phyloP scores from a whole-genome alignment of 2,329 filamentous ascomycete genomes.

The Ceratocystis ficicola region DNA sequence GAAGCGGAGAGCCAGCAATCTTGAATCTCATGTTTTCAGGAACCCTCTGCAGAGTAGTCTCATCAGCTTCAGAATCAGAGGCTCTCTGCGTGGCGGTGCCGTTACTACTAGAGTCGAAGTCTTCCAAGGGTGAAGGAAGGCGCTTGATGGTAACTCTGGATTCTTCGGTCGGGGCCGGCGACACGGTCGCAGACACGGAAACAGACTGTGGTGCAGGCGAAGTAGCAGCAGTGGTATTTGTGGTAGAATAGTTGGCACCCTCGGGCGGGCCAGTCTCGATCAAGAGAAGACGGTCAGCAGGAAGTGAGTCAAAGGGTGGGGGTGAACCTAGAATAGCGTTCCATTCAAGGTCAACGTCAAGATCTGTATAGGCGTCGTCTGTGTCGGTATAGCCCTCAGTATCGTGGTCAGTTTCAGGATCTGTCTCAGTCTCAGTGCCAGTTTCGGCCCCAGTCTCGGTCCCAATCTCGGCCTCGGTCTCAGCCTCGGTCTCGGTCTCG shows the following conservation, averaged over 20 bases:
- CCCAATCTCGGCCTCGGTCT: not conserved
- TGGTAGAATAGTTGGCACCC: conserved; percentile 12
- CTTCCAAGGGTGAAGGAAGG: conserved; percentile 12
- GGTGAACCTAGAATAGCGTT: conserved; percentile 8
- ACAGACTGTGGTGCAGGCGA: not conserved
- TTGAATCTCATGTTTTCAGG: not conserved
- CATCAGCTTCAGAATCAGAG: not conserved
- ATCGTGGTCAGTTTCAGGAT: not conserved
- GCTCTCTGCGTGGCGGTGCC: not conserved
- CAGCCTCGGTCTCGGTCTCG: not conserved
- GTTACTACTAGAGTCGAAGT: conserved; percentile 13
- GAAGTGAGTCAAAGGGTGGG: not conserved
- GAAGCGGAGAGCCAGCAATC: not conserved
- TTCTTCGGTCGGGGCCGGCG: conserved; percentile 16
- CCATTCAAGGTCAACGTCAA: conserved; percentile 17
- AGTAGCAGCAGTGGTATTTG: conserved; percentile 10
- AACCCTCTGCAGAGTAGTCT: not conserved
- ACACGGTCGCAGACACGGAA: conserved; percentile 1
- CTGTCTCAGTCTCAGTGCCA: not conserved
- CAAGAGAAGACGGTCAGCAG: not conserved
- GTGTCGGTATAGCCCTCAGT: conserved; percentile 4
- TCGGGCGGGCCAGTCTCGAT: conserved; percentile 4
- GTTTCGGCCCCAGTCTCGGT: not conserved
- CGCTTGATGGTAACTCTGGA: conserved; percentile 19
- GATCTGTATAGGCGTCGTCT: conserved; percentile 12